phyloP scores from a whole-genome alignment of 768 basidiomycete species.

The Hygrophorus russula region DNA sequence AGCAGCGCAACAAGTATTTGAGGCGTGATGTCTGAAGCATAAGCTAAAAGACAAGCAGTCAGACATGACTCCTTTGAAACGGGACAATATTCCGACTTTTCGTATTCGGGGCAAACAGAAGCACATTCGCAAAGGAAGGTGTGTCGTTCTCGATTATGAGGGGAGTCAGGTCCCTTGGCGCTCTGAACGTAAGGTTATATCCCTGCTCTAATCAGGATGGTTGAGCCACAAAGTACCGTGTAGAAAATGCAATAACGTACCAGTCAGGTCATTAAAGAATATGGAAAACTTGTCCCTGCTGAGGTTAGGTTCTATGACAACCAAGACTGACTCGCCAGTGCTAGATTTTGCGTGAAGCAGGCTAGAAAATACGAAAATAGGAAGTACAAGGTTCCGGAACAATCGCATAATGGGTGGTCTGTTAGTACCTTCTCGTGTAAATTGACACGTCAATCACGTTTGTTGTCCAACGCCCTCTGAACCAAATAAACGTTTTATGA shows the following conservation, averaged over 20 bases:
- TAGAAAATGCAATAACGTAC: constrained; percentile 26
- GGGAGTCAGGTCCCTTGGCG: constrained; percentile 64
- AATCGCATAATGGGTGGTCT: not conserved
- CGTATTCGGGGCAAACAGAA: constrained; percentile 75
- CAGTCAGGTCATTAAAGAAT: constrained; percentile 72
- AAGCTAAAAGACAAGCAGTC: constrained; percentile 28
- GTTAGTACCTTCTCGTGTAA: not conserved
- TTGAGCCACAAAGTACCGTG: not conserved
- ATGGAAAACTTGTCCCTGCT: constrained; percentile 65
- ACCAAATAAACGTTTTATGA: no score
- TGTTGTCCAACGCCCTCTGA: no score
- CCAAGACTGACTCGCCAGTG: constrained; percentile 71
- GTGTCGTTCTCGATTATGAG: constrained; percentile 59
- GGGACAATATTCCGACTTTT: constrained; percentile 49
- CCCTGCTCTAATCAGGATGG: constrained; percentile 47
- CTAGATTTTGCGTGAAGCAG: constrained; percentile 57
- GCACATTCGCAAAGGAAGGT: constrained; percentile 73
- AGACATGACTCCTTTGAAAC: not conserved
- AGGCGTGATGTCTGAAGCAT: constrained; percentile 67
- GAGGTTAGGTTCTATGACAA: constrained; percentile 61
- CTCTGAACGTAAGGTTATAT: constrained; percentile 79
- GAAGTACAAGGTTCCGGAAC: constrained; percentile 1
- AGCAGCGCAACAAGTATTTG: constrained; percentile 69
- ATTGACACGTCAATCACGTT: not conserved
- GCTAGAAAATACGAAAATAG: constrained; percentile 10